Conservation (phyloP, 768 basidiomycete species). For the Hydnum rufescens region DNA sequence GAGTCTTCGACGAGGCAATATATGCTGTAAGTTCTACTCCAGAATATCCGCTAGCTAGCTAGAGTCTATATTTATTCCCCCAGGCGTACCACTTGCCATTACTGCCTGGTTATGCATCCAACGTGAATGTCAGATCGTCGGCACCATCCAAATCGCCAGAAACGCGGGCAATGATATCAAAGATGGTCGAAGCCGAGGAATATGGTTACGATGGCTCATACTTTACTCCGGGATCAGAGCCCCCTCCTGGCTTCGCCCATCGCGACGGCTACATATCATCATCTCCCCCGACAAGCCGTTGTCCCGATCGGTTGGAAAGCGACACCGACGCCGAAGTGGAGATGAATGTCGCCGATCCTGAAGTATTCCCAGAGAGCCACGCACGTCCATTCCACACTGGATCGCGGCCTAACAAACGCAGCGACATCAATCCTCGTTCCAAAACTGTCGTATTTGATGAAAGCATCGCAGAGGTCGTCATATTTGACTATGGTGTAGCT, state of each 20-base stretch:
- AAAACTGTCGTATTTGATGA: background rate
- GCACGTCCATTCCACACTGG: background rate
- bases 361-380: background rate
- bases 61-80: background rate
- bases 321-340: background rate
- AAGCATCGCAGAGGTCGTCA: conserved; percentile 21
- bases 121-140: conserved; percentile 71
- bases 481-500: conserved; percentile 52
- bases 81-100: conserved; percentile 90
- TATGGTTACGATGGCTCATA: conserved; percentile 77
- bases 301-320: background rate
- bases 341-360: background rate
- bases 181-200: conserved; percentile 75
- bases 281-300: conserved; percentile 12
- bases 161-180: conserved; percentile 39
- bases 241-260: conserved; percentile 14
- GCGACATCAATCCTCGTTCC: no score
- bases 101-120: conserved; percentile 75
- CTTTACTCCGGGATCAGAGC: conserved; percentile 25
- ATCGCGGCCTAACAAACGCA: background rate
- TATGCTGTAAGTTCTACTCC: conserved; percentile 49
- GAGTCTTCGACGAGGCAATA: conserved; percentile 83
- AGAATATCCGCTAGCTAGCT: background rate
- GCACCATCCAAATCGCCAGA: conserved; percentile 32
- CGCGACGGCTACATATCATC: conserved; percentile 43